Evolutionary conservation across 371 early-diverging fungal genomes (phyloP).

Genomic region (Rhizopus microsporus): DNA sequence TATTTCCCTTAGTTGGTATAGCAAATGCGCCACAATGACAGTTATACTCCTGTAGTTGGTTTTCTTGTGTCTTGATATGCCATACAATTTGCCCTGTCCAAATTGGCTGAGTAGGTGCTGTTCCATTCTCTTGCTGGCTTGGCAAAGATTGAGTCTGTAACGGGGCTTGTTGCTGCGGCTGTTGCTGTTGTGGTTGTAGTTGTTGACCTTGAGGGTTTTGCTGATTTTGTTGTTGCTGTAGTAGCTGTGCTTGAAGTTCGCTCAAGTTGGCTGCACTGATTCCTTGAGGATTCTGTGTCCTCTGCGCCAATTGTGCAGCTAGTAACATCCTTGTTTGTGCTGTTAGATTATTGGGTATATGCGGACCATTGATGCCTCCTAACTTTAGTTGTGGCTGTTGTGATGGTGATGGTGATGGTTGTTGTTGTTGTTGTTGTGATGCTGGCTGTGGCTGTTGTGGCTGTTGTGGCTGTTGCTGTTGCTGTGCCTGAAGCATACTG

Average conservation of each 20-base stretch:
- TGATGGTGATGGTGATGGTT: not conserved
- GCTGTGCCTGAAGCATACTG: conserved; percentile 4
- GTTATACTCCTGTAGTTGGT: conserved; percentile 44
- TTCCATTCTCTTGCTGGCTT: conserved; percentile 26
- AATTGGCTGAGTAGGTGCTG: conserved; percentile 40
- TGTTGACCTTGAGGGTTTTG: conserved; percentile 7
- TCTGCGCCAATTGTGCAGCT: conserved; percentile 28
- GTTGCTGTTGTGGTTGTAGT: not conserved
- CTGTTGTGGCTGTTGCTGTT: not conserved
- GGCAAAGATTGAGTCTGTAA: conserved; percentile 31
- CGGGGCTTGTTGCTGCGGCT: conserved; percentile 32
- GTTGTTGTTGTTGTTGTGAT: conserved; percentile 8
- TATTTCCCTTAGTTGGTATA: conserved; percentile 39
- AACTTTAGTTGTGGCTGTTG: conserved; percentile 14
- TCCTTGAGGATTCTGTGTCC: conserved; percentile 17
- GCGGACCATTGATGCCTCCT: conserved; percentile 11
- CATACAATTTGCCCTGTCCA: conserved; percentile 65
- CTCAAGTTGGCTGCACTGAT: conserved; percentile 10
- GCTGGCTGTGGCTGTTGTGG: conserved; percentile 6
- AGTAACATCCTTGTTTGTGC: conserved; percentile 27
- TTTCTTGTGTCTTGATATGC: conserved; percentile 48
- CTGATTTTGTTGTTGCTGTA: conserved; percentile 16
- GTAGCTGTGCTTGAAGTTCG: conserved; percentile 18
- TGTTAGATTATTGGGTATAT: conserved; percentile 29
- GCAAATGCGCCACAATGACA: conserved; percentile 54